A percentile compares a stretch with the other conserved stretches of the same genome.
These are phyloP conservation scores for Monosporozyma siamensis DNA, from an alignment of 805 yeast species.

Conservation along the genomic window DNA sequence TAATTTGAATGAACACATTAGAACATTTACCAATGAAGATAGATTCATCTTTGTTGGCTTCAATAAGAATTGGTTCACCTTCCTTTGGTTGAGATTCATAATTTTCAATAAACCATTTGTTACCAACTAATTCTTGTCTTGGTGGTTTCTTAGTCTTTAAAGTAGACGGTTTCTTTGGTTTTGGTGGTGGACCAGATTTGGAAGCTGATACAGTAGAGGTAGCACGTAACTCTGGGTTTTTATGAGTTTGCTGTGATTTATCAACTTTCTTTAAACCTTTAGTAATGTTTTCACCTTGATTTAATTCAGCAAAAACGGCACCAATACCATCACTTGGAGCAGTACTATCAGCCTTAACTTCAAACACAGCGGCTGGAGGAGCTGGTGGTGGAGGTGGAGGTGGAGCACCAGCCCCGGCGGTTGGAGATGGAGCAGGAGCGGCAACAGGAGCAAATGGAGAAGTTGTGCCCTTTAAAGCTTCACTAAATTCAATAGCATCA, in stretches of 20 bases:
- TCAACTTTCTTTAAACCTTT: constrained; percentile 86
- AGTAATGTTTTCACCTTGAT: constrained; percentile 77
- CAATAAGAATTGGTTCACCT: constrained; percentile 45
- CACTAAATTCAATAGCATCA: constrained; percentile 51
- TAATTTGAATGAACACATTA: constrained; percentile 66
- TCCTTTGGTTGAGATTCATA: constrained; percentile 42
- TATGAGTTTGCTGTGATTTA: constrained; percentile 87
- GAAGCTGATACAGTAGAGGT: constrained; percentile 41
- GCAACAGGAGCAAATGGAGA: no score
- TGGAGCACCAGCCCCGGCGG: constrained; percentile 32
- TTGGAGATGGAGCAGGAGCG: constrained; percentile 14
- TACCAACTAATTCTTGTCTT: constrained; percentile 70
- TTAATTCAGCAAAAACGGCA: constrained; percentile 88
- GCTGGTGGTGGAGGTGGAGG: constrained; percentile 94
- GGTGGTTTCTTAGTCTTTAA: constrained; percentile 43
- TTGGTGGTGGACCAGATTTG: constrained; percentile 48
- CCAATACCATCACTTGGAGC: constrained; percentile 47
- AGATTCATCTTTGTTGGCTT: constrained; percentile 79
- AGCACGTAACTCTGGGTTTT: constrained; percentile 72
- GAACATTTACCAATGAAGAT: constrained; percentile 78
- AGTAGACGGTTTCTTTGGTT: constrained; percentile 74
- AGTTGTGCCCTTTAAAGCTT: constrained; percentile 9
- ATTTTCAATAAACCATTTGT: constrained; percentile 84
- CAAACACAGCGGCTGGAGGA: constrained; percentile 70
- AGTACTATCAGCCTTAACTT: constrained; percentile 24